phyloP scores from a whole-genome alignment of 768 basidiomycete species.

The Phaeolepiota aurea region DNA sequence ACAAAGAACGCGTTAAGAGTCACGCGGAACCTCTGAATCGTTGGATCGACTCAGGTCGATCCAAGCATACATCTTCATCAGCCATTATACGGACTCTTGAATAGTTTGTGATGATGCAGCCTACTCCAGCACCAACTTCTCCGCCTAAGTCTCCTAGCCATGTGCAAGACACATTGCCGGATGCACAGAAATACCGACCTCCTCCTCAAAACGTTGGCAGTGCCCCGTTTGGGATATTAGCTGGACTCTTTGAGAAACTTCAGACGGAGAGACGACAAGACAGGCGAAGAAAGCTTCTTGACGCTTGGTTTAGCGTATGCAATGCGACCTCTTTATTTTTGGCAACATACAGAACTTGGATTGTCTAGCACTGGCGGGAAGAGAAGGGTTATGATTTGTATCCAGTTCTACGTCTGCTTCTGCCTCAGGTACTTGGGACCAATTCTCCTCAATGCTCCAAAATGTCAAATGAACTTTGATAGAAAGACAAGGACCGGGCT shows the following conservation, averaged over 20 bases:
- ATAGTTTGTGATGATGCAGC: slow-evolving; percentile 57
- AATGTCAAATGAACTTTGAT: slow-evolving; percentile 4
- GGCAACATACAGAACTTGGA: slow-evolving; percentile 3
- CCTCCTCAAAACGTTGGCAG: slow-evolving; percentile 63
- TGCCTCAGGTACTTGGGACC: slow-evolving; percentile 64
- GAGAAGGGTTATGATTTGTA: slow-evolving; percentile 85
- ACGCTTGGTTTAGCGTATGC: slow-evolving; percentile 75
- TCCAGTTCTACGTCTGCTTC: slow-evolving; percentile 79
- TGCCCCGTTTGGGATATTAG: slow-evolving; percentile 62
- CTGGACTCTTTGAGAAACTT: slow-evolving; percentile 68
- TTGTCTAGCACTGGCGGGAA: slow-evolving; percentile 69
- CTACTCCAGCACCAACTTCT: slow-evolving; percentile 62
- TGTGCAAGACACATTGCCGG: not conserved
- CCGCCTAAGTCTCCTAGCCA: slow-evolving; percentile 36
- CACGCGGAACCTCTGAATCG: slow-evolving; percentile 9
- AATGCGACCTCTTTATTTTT: slow-evolving; percentile 3
- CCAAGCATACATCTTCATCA: too few relatives aligned
- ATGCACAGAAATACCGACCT: slow-evolving; percentile 33
- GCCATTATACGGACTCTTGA: too few relatives aligned
- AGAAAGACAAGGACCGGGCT: slow-evolving; percentile 92
- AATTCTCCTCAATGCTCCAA: not conserved
- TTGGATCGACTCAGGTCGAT: too few relatives aligned
- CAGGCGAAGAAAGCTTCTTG: slow-evolving; percentile 59
- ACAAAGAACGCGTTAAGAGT: slow-evolving; percentile 26
- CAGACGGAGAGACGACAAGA: slow-evolving; percentile 69